Base-by-base conservation (phyloP, 768 basidiomycete genomes). In the Naganishia vaughanmartiniae region DNA sequence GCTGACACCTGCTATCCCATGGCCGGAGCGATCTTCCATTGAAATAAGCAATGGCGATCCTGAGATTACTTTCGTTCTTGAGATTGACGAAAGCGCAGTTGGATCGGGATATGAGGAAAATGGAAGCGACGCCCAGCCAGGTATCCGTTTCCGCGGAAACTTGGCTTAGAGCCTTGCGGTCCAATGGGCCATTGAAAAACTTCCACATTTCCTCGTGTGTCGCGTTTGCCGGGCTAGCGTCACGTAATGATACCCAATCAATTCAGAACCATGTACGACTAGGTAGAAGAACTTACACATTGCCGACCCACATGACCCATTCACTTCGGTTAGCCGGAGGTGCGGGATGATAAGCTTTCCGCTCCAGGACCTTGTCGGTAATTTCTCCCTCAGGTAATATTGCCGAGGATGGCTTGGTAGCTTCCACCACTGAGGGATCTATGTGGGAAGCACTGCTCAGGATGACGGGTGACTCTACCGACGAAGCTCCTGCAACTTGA, bases 291-390 rank as follows among this genome's bases (percentile, higher is more conserved):
- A 63, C 60, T 45, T 30, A 63, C 60, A 96, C 89, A 77, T 97
- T 97, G 12, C 94, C 94, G 15, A 88, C 89, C 94, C 94, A 96
- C 91, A 93, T 92, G 0, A 93, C 93, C 91, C 90, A 94, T 70
- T 92, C 91, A 9, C 91, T 91, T 17, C 91, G 86, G 66, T 90
- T 85, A 14, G 87, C 82, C 15, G 79, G 80, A 5, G 80, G 72
- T 54, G 78, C 77, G 19, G 79, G 80, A 67, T 82, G 81, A 71
- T 81, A 80, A 24, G 76, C 69, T 69, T 79, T 80, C 28, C 79
- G 54, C 66, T 76, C 77, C 6, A 65, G 30, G 19, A 63, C 11
- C 14, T 42, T 36, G 17, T 42, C 42, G 11, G 42, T 12, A 26
- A 26, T 30, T 45, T 30, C 65, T 45, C 31, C 30, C n/a, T 28